Base-by-base conservation (phyloP, 371 early-diverging fungal species). In the Sporodiniella umbellata region DNA sequence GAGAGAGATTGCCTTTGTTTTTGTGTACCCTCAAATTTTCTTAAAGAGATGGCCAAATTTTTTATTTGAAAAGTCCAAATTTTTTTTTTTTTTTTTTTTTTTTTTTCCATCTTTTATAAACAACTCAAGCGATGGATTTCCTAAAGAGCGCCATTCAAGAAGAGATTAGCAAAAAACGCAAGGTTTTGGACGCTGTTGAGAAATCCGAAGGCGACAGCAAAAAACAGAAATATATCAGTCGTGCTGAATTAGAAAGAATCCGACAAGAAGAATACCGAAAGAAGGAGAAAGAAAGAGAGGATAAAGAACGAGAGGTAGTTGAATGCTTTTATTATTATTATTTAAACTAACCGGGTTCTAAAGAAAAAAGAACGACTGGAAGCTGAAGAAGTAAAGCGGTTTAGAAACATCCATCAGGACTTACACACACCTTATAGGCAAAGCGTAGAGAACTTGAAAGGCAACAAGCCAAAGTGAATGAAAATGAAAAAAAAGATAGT, bases 231-330 rank as follows among this genome's bases (percentile, higher is more conserved):
- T 90, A 89, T 66, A 60, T 90, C 19, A 86, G 84, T 50, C 75
- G 87, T 35, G 84, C 83, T 17, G 92, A 94, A 66, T 55, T 91
- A 18, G 92, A 92, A 51, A 74, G 79, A 43, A 58, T 80, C 26
- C 72, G 87, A 26, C 81, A 87, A 59, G 74, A 85, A 52, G 82
- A 85, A 56, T 87, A 86, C 59, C 61, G 63, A 42, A 46, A 53
- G 5, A 76, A 78, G 35, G 83, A 88, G 54, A 67, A 72, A 56
- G 77, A 80, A 48, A 79, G 83, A 54, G 58, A 79, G 56, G 77
- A 53, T 5, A 74, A 70, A 47, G 72, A 73, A 56, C 44, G 54
- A 54, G 60, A 72, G 63, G 68, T 62, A 50, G n/a, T 19, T 2
- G 12, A 6, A 6, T 11, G 23, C 33, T 2, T 8, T 8, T 15